Evolutionary conservation across 1,284 basidiomycete genomes (phyloP).

Genomic region (Ustilago trichophora): DNA sequence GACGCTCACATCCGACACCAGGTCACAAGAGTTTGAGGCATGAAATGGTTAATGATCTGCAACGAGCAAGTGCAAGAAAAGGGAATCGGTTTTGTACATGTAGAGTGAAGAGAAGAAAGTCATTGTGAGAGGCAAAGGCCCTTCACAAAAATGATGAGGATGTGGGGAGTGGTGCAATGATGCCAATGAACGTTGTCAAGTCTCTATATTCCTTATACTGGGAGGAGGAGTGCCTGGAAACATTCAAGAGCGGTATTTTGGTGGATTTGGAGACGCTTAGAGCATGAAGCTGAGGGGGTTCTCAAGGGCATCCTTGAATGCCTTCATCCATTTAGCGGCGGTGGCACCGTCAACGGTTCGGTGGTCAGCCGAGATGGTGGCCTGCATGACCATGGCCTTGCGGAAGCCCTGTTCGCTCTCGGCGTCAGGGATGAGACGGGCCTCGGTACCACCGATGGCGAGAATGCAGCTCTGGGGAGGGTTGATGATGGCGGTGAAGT

Average conservation of each 20-base stretch:
- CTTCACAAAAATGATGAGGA: no score
- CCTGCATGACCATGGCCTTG: constrained; percentile 86
- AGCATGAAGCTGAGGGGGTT: constrained; percentile 76
- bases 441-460: constrained; percentile 88
- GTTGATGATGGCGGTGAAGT: constrained; percentile 99
- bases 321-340: constrained; percentile 73
- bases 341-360: constrained; percentile 72
- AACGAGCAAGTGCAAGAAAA: constrained; percentile 3
- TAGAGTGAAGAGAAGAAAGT: constrained; percentile 1
- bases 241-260: background rate
- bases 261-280: constrained; percentile 8
- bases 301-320: constrained; percentile 97
- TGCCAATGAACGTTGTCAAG: no score
- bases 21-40: no score
- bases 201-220: no score
- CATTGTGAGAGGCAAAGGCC: no score
- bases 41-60: no score
- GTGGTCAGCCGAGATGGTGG: constrained; percentile 94
- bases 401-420: constrained; percentile 78
- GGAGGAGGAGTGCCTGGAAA: no score
- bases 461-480: constrained; percentile 97
- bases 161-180: no score
- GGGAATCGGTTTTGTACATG: constrained; percentile 11
- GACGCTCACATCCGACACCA: no score
- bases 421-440: constrained; percentile 85